Evolutionary conservation across 2,329 filamentous ascomycete genomes (phyloP).

Genomic region (Colletotrichum sp.): DNA sequence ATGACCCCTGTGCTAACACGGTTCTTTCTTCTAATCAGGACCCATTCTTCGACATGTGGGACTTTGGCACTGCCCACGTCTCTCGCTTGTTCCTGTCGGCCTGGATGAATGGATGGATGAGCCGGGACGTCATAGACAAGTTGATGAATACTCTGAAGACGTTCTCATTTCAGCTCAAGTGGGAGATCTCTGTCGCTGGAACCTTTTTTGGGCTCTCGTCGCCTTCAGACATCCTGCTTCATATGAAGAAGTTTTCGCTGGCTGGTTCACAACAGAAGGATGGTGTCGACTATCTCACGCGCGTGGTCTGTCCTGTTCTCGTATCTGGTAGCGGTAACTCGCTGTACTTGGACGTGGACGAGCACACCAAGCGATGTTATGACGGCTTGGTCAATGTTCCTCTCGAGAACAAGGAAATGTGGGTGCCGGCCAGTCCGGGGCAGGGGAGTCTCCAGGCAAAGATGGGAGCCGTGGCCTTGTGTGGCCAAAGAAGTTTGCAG

Average conservation of each 20-base stretch:
- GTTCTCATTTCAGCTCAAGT: constrained; percentile 32
- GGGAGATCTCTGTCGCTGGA: constrained; percentile 31
- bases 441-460: constrained; percentile 29
- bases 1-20: no score
- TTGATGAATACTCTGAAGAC: constrained; percentile 22
- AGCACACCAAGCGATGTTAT: constrained; percentile 16
- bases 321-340: constrained; percentile 28
- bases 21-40: no score
- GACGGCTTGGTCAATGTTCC: constrained; percentile 10
- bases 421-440: constrained; percentile 20
- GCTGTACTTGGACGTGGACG: constrained; percentile 23
- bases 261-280: background rate
- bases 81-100: constrained; percentile 26
- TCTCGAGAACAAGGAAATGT: constrained; percentile 23
- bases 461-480: constrained; percentile 25
- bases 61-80: constrained; percentile 29
- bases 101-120: constrained; percentile 28
- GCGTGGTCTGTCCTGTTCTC: constrained; percentile 30
- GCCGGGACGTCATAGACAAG: constrained; percentile 28
- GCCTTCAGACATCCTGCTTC: constrained; percentile 27
- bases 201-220: constrained; percentile 26
- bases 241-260: constrained; percentile 22
- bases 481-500: constrained; percentile 24
- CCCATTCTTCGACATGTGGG: constrained; percentile 37
- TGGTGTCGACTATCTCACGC: constrained; percentile 22